These are phyloP conservation scores for Lyophyllum semitale DNA, from an alignment of 768 basidiomycete genomes.

Conservation along the genomic window DNA sequence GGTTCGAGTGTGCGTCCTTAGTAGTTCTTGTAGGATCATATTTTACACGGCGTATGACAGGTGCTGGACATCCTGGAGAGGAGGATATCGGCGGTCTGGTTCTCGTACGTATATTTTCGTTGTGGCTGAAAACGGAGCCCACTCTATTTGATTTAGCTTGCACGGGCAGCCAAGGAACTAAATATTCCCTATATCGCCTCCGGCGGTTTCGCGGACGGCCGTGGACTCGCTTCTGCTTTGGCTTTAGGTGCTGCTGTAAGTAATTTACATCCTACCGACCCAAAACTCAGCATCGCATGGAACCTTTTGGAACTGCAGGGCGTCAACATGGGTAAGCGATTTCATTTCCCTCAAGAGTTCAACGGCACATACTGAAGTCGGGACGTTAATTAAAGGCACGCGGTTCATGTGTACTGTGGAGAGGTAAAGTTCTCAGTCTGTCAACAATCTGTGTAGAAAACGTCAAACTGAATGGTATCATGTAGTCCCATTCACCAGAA, in stretches of 20 bases:
- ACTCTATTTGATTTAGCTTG: constrained; percentile 53
- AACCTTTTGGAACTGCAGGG: constrained; percentile 51
- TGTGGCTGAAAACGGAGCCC: background rate
- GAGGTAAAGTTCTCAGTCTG: constrained; percentile 43
- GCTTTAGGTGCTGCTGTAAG: constrained; percentile 79
- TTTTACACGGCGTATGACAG: constrained; percentile 36
- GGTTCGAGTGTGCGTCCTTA: constrained; percentile 72
- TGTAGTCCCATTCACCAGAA: constrained; percentile 80
- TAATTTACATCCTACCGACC: constrained; percentile 13
- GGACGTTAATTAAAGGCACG: constrained; percentile 50
- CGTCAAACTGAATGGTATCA: background rate
- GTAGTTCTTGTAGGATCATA: constrained; percentile 3
- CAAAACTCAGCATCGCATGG: background rate
- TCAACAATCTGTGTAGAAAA: background rate
- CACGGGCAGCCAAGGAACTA: constrained; percentile 83
- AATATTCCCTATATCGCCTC: constrained; percentile 87
- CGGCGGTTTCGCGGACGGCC: constrained; percentile 86
- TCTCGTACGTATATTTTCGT: constrained; percentile 47
- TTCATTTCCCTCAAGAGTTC: constrained; percentile 16
- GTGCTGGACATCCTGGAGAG: constrained; percentile 93
- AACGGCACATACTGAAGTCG: constrained; percentile 5
- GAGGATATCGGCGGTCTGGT: constrained; percentile 90
- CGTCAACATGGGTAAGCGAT: constrained; percentile 70
- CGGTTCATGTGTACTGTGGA: constrained; percentile 93
- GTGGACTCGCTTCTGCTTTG: constrained; percentile 81